Evolutionary conservation across 768 basidiomycete genomes (phyloP).

Genomic region (Agaricus bisporus): DNA sequence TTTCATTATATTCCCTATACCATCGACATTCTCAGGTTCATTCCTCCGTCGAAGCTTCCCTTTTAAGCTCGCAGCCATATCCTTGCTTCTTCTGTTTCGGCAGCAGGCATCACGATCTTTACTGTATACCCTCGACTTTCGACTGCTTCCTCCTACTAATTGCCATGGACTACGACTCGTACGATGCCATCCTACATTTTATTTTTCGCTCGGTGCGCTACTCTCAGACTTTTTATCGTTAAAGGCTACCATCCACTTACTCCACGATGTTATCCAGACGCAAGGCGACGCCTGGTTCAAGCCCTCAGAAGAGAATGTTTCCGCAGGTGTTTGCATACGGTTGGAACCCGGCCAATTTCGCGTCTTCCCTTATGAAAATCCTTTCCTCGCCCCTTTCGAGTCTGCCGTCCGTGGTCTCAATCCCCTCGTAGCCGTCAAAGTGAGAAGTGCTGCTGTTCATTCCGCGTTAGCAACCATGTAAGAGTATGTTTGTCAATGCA

Average conservation of each 20-base stretch:
- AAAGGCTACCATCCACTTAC: neutral
- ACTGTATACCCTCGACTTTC: conserved; percentile 23
- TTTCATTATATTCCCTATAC: conserved; percentile 4
- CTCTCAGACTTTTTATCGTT: conserved; percentile 1
- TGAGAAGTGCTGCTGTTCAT: conserved; percentile 74
- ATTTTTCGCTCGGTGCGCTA: conserved; percentile 64
- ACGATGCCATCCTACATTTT: conserved; percentile 74
- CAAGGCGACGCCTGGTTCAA: conserved; percentile 86
- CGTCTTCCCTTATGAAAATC: conserved; percentile 83
- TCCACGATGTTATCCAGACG: conserved; percentile 36
- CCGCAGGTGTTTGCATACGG: conserved; percentile 73
- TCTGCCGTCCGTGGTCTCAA: conserved; percentile 70
- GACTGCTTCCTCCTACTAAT: conserved; percentile 25
- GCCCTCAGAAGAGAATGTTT: conserved; percentile 75
- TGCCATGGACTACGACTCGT: conserved; percentile 72
- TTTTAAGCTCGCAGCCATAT: conserved; percentile 32
- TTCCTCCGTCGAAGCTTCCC: conserved; percentile 20
- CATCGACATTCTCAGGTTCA: conserved; percentile 4
- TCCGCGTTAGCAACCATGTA: conserved; percentile 69
- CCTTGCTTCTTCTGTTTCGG: conserved; percentile 19
- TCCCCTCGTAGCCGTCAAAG: conserved; percentile 80
- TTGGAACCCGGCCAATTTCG: conserved; percentile 66
- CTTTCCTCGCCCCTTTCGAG: conserved; percentile 76
- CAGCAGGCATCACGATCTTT: conserved; percentile 23
- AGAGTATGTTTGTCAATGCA: conserved; percentile 19